These are phyloP conservation scores for Paspalum notatum DNA, from an alignment of 176 grass and related monocot species.

Conservation along the genomic window DNA sequence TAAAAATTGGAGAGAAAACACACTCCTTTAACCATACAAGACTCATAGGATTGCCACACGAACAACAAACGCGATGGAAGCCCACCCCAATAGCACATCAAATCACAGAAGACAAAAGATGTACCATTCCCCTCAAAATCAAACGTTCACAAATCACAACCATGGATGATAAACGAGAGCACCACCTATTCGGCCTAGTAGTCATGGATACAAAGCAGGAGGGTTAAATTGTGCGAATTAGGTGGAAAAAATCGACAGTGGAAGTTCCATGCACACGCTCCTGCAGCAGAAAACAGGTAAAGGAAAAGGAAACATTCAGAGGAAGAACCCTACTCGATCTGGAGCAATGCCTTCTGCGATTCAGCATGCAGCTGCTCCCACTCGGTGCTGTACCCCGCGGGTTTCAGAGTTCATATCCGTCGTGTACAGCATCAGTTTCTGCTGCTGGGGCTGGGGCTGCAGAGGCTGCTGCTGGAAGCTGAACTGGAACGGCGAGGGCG, in stretches of 20 bases:
- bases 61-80: neutral
- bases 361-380: constrained; percentile 80
- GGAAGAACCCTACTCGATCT: constrained; percentile 74
- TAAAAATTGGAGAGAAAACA: constrained; percentile 2
- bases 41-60: neutral
- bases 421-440: constrained; percentile 60
- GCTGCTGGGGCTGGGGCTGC: constrained; percentile 45
- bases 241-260: neutral
- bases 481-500: constrained; percentile 57
- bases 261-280: neutral
- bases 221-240: neutral
- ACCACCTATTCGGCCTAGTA: constrained; percentile 1
- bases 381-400: constrained; percentile 74
- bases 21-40: neutral
- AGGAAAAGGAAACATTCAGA: neutral
- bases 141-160: too few relatives aligned
- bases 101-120: constrained; percentile 6
- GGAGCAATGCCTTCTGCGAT: constrained; percentile 75
- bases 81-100: neutral
- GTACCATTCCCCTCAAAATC: neutral
- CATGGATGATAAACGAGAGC: too few relatives aligned
- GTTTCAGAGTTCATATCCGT: constrained; percentile 64
- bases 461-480: constrained; percentile 49
- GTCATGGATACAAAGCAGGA: neutral
- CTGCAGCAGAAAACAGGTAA: constrained; percentile 1